Base-by-base conservation (phyloP, 2,329 filamentous ascomycete genomes). In the Paracamarosporium sp. region DNA sequence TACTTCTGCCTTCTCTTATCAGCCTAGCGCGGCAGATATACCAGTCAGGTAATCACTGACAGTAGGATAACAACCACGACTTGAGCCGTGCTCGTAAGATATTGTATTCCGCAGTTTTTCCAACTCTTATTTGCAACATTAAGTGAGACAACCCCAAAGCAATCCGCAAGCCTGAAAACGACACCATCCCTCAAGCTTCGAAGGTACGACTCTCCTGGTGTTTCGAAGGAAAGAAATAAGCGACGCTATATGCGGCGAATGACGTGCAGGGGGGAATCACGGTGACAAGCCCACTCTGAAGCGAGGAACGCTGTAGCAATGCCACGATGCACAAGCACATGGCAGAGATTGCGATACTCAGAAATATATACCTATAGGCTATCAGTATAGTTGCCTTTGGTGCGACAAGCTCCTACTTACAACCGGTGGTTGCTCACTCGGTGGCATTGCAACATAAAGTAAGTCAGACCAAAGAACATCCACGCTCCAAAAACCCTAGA, bases 401-500 rank as follows among this genome's bases (percentile, higher is more conserved):
- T n/a, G n/a, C n/a, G 41, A 4, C 9, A 7, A 17, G 1, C 8
- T 45, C 13, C 11, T 15, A 48, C 61, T 59, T 45, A 65, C 63
- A 64, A 43, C 5, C 47, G 43, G 22, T 59, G 56, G 27, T 62
- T 52, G 20, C 25, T 24, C 6, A 64, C 54, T 20, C 61, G 54
- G 31, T 54, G 47, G 25, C 55, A 57, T 43, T 66, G 63, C 8
- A 57, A 12, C 27, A 48, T 50, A 45, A 66, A 36, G 28, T 66
- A 66, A 8, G 50, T 50, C 24, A 59, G 25, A 1, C 40, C 48
- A 17, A 58, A 45, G 12, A 62, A 40, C 4, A 53, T 55, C 63
- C 61, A 66, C 7, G 55, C 55, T 5, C 61, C 56, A 33, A 66
- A 66, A 7, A 66, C 47, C 50, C 61, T 66, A 22, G 12, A 1